Evolutionary conservation across 2,329 filamentous ascomycete genomes (phyloP), one percentile per base, ranked within the genome.

Genomic region (Aspergillus viridinutans): DNA sequence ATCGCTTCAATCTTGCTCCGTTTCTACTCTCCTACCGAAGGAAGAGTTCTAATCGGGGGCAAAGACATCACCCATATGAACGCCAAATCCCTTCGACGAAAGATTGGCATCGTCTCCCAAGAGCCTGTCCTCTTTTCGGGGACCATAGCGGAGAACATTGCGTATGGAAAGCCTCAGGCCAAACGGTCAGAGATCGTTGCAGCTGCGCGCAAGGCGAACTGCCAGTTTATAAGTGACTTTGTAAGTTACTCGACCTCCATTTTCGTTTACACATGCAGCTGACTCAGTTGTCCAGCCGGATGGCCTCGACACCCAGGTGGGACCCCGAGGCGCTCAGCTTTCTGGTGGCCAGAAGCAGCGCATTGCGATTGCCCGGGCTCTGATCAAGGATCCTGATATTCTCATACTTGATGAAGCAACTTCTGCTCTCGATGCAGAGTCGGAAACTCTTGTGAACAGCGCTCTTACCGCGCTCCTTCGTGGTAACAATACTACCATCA

Each of bases 271-370:
- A 17, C 6, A 38, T 38, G 5, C 14, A 23, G 29, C 21, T 45
- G 47, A 52, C 60, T 67, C 3, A 28, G 49, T 3, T 17, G 28
- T 54, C 2, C 57, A 85, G 83, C 94, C 94, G 28, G 92, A 97
- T 57, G 94, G 94, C 4, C 83, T 99, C 6, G 93, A 99, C 69
- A 99, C 94, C 0, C 89, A 90, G 62, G 94, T 96, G 29, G 95
- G 95, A 54, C 89, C 93, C 17, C 85, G 94, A 62, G 94, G 94
- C 35, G 92, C 93, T 1, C 93, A 97, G 74, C 83, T 99, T 0
- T 97, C 92, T 8, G 94, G 94, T 52, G 94, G 94, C 0, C 94
- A 99, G 75, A 97, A 97, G 77, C 94, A 99, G 74, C 88, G 94
- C 61, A 97, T 99, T 67, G 94, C 94, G 40, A 99, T 99, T 72